Percentiles rank a stretch among this genome's conserved stretches.
These are phyloP conservation scores for Dictyostelium purpureum DNA, from an alignment of 78 protist genomes.

Conservation along the genomic window DNA sequence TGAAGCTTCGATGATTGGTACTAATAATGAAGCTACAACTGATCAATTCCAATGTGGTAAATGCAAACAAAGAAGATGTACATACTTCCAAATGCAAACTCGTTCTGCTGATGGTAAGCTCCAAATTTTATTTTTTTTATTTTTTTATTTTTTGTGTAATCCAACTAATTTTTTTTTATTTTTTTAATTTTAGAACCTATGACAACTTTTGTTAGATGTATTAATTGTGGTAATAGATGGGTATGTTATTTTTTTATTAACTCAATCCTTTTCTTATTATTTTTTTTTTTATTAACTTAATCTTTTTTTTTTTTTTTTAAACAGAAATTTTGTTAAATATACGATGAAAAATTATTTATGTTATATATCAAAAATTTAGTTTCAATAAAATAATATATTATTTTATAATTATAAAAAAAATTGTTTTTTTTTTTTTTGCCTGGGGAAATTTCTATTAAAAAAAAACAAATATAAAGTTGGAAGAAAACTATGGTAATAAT, in stretches of 20 bases:
- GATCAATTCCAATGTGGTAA: slow-evolving; percentile 88
- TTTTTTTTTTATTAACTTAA: neutral
- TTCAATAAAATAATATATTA: too few relatives aligned
- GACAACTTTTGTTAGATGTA: slow-evolving; percentile 89
- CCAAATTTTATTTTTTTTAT: too few relatives aligned
- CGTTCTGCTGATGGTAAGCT: slow-evolving; percentile 82
- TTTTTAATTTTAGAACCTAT: slow-evolving; percentile 78
- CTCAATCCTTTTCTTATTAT: too few relatives aligned
- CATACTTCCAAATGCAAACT: slow-evolving; percentile 91
- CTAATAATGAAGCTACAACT: slow-evolving; percentile 64
- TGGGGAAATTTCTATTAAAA: too few relatives aligned
- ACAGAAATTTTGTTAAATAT: neutral
- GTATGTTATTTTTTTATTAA: neutral
- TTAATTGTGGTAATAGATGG: slow-evolving; percentile 82
- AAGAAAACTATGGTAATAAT: too few relatives aligned
- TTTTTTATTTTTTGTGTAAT: too few relatives aligned
- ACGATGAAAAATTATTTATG: too few relatives aligned
- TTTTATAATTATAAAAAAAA: too few relatives aligned
- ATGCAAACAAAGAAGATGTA: slow-evolving; percentile 85
- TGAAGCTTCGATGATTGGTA: slow-evolving; percentile 10
- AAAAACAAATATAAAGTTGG: too few relatives aligned
- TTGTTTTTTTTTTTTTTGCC: too few relatives aligned
- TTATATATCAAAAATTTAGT: too few relatives aligned
- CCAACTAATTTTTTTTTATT: too few relatives aligned
- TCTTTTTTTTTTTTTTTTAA: neutral